These are phyloP conservation scores for Yarrowia sp. DNA, from an alignment of 805 yeast species.

Conservation along the genomic window DNA sequence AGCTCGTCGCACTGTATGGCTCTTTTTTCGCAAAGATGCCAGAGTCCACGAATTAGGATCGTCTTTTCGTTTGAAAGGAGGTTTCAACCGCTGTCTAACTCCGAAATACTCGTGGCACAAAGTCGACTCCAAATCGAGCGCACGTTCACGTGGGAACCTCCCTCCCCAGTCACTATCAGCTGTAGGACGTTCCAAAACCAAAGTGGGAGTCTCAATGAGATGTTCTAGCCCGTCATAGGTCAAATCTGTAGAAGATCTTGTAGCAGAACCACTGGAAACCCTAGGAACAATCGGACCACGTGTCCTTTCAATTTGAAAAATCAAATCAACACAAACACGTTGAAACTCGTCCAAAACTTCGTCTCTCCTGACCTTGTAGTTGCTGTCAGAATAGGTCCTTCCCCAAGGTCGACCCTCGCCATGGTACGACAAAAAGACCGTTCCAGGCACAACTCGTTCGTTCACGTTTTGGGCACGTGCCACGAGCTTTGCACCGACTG, in stretches of 20 bases:
- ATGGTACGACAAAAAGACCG: slow-evolving; percentile 2
- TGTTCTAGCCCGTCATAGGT: neutral
- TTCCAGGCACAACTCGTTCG: neutral
- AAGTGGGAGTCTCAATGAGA: neutral
- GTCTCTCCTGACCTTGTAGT: neutral
- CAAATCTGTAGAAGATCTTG: neutral
- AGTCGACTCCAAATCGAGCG: neutral
- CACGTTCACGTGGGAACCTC: neutral
- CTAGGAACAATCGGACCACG: neutral
- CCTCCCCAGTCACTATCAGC: neutral
- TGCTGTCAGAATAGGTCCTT: neutral
- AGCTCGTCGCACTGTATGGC: too few relatives aligned
- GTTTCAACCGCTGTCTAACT: neutral
- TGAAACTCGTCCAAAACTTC: neutral
- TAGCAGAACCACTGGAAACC: neutral
- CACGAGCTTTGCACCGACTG: neutral
- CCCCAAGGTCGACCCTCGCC: neutral
- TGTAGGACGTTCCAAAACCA: neutral
- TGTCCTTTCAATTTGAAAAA: neutral
- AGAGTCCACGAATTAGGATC: too few relatives aligned
- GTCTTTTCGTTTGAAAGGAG: too few relatives aligned
- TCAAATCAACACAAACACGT: neutral
- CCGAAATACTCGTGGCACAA: neutral
- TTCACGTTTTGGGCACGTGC: neutral
- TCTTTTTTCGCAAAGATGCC: too few relatives aligned